A percentile compares a stretch with the other conserved stretches of the same genome.
Evolutionary conservation across 1,284 basidiomycete genomes (phyloP).

Genomic region (Leccinum cinnamomeum): DNA sequence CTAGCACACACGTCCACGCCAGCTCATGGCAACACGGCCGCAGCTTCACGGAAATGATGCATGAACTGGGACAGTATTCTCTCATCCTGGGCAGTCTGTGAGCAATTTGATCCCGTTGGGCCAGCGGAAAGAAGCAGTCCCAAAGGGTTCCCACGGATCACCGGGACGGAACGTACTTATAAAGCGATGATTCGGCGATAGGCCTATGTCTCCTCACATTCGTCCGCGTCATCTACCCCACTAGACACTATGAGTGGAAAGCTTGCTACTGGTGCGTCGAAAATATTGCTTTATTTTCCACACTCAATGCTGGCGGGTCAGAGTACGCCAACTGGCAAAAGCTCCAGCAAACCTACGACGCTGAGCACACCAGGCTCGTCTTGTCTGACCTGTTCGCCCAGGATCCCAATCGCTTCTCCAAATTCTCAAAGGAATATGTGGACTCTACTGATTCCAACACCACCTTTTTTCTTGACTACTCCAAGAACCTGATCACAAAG

Average conservation of each 20-base stretch:
- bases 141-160: slow-evolving; percentile 26
- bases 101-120: slow-evolving; percentile 10
- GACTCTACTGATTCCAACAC: slow-evolving; percentile 66
- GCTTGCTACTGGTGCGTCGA: slow-evolving; percentile 47
- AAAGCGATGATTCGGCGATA: background rate
- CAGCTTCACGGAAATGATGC: background rate
- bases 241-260: slow-evolving; percentile 48
- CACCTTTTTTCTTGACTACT: slow-evolving; percentile 92
- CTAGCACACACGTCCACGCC: slow-evolving; percentile 6
- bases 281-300: background rate
- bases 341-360: slow-evolving; percentile 83
- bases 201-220: slow-evolving; percentile 1
- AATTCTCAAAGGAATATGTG: slow-evolving; percentile 80
- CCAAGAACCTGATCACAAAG: slow-evolving; percentile 94
- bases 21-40: slow-evolving; percentile 1
- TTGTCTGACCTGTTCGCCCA: slow-evolving; percentile 90
- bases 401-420: slow-evolving; percentile 85
- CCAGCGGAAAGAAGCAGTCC: slow-evolving; percentile 1
- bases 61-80: slow-evolving; percentile 12
- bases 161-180: slow-evolving; percentile 9
- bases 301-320: slow-evolving; percentile 34
- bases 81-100: slow-evolving; percentile 21
- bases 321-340: slow-evolving; percentile 91
- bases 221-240: slow-evolving; percentile 7
- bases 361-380: slow-evolving; percentile 73